These are phyloP conservation scores for Heterobasidion occidentale DNA, from an alignment of 1,284 basidiomycete genomes.

Conservation along the genomic window DNA sequence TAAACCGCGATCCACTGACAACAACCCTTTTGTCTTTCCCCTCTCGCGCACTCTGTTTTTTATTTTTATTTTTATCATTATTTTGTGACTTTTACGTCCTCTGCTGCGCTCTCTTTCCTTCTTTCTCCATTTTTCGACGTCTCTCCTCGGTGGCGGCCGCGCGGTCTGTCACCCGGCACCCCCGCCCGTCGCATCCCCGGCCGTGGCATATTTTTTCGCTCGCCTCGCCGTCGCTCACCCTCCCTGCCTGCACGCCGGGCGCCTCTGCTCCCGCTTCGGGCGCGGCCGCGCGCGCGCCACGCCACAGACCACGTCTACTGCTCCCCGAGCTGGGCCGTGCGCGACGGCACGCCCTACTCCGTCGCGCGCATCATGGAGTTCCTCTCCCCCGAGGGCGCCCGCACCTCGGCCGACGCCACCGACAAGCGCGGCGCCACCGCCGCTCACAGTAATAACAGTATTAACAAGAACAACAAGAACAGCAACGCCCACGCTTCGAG, in stretches of 20 bases:
- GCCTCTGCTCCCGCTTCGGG: no score
- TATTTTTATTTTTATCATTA: background rate
- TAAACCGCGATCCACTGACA: background rate
- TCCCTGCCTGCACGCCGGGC: no score
- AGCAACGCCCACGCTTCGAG: background rate
- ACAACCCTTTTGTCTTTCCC: background rate
- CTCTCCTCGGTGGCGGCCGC: no score
- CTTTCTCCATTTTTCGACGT: no score
- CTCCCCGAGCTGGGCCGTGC: constrained; percentile 82
- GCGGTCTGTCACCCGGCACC: no score
- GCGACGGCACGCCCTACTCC: constrained; percentile 90
- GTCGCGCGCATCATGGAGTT: constrained; percentile 96
- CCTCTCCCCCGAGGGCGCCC: constrained; percentile 67
- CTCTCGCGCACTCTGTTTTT: background rate
- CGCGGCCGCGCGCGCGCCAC: no score
- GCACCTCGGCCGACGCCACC: no score
- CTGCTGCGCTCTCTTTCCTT: no score
- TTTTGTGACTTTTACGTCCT: background rate
- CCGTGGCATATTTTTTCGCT: background rate
- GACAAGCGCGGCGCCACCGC: no score
- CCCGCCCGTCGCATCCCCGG: no score
- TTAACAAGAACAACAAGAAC: no score
- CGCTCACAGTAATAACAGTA: no score
- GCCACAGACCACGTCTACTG: constrained; percentile 88
- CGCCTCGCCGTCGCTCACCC: background rate